Evolutionary conservation across 441 rosid genomes (phyloP), one percentile per base, ranked within the genome.

Genomic region (Erodium chrysanthum): DNA sequence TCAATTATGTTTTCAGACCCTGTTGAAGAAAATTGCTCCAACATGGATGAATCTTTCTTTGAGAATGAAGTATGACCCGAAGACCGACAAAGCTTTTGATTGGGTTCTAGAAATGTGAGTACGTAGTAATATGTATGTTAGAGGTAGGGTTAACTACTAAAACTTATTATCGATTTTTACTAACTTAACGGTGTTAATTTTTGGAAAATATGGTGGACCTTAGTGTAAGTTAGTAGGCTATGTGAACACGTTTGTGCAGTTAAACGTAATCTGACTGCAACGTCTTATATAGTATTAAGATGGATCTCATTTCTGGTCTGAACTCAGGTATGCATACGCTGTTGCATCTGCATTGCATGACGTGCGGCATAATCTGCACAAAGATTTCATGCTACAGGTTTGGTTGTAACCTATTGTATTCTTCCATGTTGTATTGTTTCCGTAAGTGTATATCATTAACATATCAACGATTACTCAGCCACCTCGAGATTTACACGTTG

Each of bases 21-120:
- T 77, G 64, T 75, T 89, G 69, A 86, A 83, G 75, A 84, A 85
- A n/a, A 84, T 84, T 78, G 71, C 96, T 22, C 91, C 89, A 17
- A 85, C 89, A 27, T 89, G 96, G 96, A 79, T 89, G 86, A 89
- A 89, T 79, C 65, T 89, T 59, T 89, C 96, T 0, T 74, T 87
- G 61, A 82, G 79, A 77, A 89, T 89, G 92, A 89, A 89, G 77
- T 85, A 87, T 66, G 92, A 89, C 31, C 81, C 79, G 3, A 85
- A 77, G 71, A 82, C 91, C 1, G 96, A 89, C 64, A 85, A 84
- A 74, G 87, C 80, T 58, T 89, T 87, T 79, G 96, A 92, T 76
- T 89, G 96, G 96, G 96, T 89, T 67, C 81, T 85, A 66, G 96
- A 89, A 82, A 89, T 89, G 96, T 89, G 74, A 82, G 96, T 73